Evolutionary conservation across 2,329 filamentous ascomycete species (phyloP), one percentile per base, ranked within the genome.

Genomic region (Colletotrichum tropicicola): DNA sequence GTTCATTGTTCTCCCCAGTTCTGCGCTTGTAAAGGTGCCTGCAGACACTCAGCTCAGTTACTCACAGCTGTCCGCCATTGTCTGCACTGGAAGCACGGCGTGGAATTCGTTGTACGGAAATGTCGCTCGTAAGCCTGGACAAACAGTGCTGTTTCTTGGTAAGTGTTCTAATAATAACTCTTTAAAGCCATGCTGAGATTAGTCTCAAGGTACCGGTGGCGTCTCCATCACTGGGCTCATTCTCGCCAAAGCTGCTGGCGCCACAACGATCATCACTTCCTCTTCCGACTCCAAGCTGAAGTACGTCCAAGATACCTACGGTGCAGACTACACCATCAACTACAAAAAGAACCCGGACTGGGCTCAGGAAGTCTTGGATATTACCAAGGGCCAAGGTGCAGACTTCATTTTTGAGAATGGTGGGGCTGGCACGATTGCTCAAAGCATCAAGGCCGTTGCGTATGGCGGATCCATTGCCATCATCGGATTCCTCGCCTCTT

Each of bases 151-250:
- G 4, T 69, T 78, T 9, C 77, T 76, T 27, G 76, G 77, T 71
- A 66, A 49, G 25, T 56, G 12, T 3, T 3, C 9, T 53, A 5
- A 15, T 13, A 3, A 8, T 3, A 9, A 25, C 3, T 8, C 12
- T 39, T n/a, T 27, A 10, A 1, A 32, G n/a, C n/a, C n/a, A n/a
- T n/a, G n/a, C n/a, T n/a, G n/a, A n/a, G n/a, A n/a, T n/a, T n/a
- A n/a, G n/a, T n/a, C n/a, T n/a, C n/a, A n/a, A 78, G 82, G 83
- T 2, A 85, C 83, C 4, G 82, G 82, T 3, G 82, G 82, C 1
- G 80, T 84, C 8, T 77, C 80, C 0, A 70, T 83, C 48, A 77
- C 78, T 0, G 82, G 78, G 8, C 71, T 83, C 61, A 77, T 80
- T 54, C 74, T 84, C 55, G 84, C 80, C 13, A 83, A 82, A 68